phyloP scores from a whole-genome alignment of 2,329 filamentous ascomycete genomes.

The Periglandula ipomoeae region DNA sequence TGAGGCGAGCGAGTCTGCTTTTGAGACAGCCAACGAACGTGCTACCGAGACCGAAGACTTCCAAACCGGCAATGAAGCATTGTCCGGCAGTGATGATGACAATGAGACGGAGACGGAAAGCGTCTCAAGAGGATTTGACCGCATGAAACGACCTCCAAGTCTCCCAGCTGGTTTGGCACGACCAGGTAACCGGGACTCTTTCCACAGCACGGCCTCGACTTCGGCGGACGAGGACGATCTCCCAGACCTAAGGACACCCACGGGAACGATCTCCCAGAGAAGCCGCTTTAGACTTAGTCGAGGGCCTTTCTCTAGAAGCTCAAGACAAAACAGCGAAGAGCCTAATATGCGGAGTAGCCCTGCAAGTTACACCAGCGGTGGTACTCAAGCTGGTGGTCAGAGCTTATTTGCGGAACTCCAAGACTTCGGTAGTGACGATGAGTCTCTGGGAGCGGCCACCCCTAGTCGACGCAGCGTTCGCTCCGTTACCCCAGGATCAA shows the following conservation, averaged over 20 bases:
- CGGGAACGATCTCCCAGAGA: conserved; percentile 51
- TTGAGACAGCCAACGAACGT: conserved; percentile 66
- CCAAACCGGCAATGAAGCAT: conserved; percentile 81
- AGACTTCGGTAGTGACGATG: conserved; percentile 67
- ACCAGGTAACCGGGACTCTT: conserved; percentile 54
- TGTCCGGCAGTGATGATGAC: conserved; percentile 67
- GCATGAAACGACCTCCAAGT: conserved; percentile 32
- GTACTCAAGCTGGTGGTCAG: conserved; percentile 49
- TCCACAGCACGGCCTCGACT: conserved; percentile 81
- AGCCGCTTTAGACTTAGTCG: conserved; percentile 66
- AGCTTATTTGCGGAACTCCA: conserved; percentile 88
- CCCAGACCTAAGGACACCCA: conserved; percentile 51
- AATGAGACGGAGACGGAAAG: conserved; percentile 88
- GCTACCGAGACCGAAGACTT: conserved; percentile 89
- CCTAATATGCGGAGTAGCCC: conserved; percentile 49
- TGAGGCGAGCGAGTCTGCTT: conserved; percentile 59
- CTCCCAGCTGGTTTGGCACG: conserved; percentile 27
- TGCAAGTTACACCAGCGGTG: conserved; percentile 43
- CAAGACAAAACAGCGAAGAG: conserved; percentile 53
- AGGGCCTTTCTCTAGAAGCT: conserved; percentile 48
- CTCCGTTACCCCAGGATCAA: conserved; percentile 39
- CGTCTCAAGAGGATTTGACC: conserved; percentile 33
- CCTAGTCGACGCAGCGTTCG: conserved; percentile 42
- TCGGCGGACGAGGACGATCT: conserved; percentile 65
- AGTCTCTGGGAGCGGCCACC: conserved; percentile 53